Base-by-base conservation (phyloP, 148 eudicot genomes). In the Chenopodium quinoa region DNA sequence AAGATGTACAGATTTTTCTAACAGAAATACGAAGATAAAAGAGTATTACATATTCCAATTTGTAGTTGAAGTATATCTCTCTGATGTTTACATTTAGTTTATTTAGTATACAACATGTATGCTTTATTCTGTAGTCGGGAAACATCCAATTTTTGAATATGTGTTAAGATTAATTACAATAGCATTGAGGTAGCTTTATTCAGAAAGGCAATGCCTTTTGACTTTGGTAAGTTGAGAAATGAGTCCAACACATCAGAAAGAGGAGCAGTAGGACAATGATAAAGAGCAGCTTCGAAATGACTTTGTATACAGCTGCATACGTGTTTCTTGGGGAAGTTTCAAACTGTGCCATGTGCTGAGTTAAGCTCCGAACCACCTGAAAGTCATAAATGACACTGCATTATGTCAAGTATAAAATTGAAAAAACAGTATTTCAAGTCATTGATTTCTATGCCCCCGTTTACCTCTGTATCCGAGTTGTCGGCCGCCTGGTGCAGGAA, bases 341-440 rank as follows among this genome's bases (percentile, higher is more conserved):
- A 56, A 68, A 66, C 75, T 54, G 47, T 25, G 50, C 46, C 29
- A 23, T 31, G 50, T 6, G 22, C 50, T 52, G 58, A 74, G 47
- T 88, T 87, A 91, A 80, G 89, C 86, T 82, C 94, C 93, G 65
- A 91, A 89, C 90, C 89, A 88, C 90, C 97, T 91, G 84, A 37
- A 86, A 34, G 63, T 60, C 25, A 50, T 77, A 73, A 27, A 73
- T 70, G 52, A 75, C 64, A 75, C 8, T 75, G n/a, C 13, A 17
- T 85, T 64, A 77, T 84, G 71, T 78, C 65, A 27, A 67, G 50
- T 29, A 52, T 50, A 52, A 63, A 29, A 48, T 17, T 12, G 56
- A 67, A 85, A 37, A 16, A 27, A 58, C 9, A 52, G 63, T 37
- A 52, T 75, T 72, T 5, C 34, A 47, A 70, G 29, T 54, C 52